phyloP scores from a whole-genome alignment of 2,329 filamentous ascomycete genomes.

The Pestalotiopsis sp. region DNA sequence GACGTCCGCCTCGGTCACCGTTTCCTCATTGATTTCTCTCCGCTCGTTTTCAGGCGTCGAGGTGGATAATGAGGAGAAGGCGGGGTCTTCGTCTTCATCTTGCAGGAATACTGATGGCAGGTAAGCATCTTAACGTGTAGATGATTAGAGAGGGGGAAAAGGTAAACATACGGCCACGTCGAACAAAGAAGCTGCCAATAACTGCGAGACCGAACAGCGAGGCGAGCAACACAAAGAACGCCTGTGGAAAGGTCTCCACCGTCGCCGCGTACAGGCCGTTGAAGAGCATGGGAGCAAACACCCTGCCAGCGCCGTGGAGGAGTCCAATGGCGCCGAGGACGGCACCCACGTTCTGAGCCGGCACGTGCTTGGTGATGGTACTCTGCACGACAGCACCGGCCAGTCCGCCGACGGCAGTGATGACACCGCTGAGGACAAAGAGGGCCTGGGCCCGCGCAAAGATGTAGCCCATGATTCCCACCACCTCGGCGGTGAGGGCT shows the following conservation, averaged over 20 bases:
- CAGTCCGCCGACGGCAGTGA: constrained; percentile 80
- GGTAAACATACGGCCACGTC: constrained; percentile 67
- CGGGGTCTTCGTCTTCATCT: background rate
- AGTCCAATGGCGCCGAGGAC: constrained; percentile 87
- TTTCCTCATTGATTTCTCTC: constrained; percentile 1
- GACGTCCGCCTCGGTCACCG: constrained; percentile 1
- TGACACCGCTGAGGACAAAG: constrained; percentile 72
- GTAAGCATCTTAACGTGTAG: background rate
- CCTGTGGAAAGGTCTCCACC: constrained; percentile 75
- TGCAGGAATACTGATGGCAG: background rate
- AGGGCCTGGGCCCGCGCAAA: constrained; percentile 61
- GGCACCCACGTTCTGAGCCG: constrained; percentile 77
- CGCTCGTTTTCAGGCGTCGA: background rate
- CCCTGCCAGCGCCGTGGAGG: constrained; percentile 77
- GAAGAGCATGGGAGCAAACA: constrained; percentile 80
- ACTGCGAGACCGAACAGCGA: constrained; percentile 68
- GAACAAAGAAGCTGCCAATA: constrained; percentile 69
- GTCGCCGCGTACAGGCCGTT: constrained; percentile 85
- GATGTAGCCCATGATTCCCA: constrained; percentile 77
- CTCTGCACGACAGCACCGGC: constrained; percentile 84
- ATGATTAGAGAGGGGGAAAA: background rate
- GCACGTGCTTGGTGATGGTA: constrained; percentile 87
- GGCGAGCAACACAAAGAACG: constrained; percentile 77
- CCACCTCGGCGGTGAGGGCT: constrained; percentile 74
- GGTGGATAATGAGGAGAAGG: background rate